Conservation (phyloP, 805 yeast species). For the Pichia gijzeniarum region DNA sequence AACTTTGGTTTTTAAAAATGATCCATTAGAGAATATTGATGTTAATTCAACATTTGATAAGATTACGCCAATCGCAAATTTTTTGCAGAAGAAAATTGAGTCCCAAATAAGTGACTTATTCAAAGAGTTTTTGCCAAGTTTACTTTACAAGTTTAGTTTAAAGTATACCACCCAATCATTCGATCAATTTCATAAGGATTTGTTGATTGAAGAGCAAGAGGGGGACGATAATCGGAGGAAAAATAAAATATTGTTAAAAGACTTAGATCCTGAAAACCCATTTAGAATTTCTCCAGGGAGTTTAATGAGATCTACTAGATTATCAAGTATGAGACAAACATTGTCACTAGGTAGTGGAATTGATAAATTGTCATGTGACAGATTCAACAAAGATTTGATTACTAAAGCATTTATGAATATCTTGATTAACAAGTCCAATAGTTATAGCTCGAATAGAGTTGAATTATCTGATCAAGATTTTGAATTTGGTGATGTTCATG, state of each 20-base stretch:
- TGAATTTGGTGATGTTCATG: constrained; percentile 28
- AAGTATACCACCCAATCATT: constrained; percentile 45
- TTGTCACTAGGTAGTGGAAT: constrained; percentile 48
- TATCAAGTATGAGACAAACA: constrained; percentile 74
- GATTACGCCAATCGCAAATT: constrained; percentile 76
- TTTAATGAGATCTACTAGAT: constrained; percentile 57
- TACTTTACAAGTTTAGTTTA: constrained; percentile 68
- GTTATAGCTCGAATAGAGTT: constrained; percentile 27
- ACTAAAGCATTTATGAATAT: constrained; percentile 30
- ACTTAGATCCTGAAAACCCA: constrained; percentile 52
- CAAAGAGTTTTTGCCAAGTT: constrained; percentile 77
- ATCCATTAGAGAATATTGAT: constrained; percentile 76
- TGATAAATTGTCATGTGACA: constrained; percentile 26
- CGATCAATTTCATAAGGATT: constrained; percentile 32
- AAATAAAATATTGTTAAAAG: constrained; percentile 37
- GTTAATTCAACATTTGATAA: constrained; percentile 85
- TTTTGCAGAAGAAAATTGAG: constrained; percentile 77
- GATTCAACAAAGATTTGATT: constrained; percentile 28
- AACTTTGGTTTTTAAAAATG: constrained; percentile 82
- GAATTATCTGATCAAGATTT: constrained; percentile 29
- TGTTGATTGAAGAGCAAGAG: constrained; percentile 28
- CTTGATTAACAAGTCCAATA: constrained; percentile 21
- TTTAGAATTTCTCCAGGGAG: constrained; percentile 56
- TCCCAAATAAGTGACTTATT: constrained; percentile 72
- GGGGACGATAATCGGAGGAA: constrained; percentile 26